Evolutionary conservation across 148 eudicot genomes (phyloP).

Genomic region (Vaccinium macrocarpon): DNA sequence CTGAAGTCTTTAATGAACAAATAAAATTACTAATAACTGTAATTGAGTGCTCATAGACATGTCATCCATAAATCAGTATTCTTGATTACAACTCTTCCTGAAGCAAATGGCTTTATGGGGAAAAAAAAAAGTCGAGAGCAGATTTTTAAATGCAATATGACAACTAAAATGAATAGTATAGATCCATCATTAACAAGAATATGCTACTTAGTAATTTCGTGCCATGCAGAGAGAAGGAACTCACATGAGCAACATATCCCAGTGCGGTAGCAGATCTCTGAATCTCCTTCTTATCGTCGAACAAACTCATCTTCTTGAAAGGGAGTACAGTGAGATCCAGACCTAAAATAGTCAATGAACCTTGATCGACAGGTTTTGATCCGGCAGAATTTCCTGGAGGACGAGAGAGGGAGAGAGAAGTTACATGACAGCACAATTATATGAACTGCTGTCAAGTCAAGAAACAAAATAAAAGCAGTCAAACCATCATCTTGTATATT

Average conservation of each 20-base stretch:
- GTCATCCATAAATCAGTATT: not conserved
- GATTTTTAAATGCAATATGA: not conserved
- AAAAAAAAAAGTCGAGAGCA: not conserved
- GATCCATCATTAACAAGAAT: not conserved
- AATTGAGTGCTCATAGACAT: not conserved
- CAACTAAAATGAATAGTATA: not conserved
- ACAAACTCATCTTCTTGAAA: slow-evolving; percentile 82
- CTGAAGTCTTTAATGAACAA: not conserved
- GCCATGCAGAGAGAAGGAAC: slow-evolving; percentile 32
- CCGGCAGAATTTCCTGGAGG: slow-evolving; percentile 63
- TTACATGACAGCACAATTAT: slow-evolving; percentile 8
- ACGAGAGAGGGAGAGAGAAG: slow-evolving; percentile 6
- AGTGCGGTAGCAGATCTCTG: slow-evolving; percentile 95
- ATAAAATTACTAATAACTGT: not conserved
- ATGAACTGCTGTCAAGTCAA: not conserved
- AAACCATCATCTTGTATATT: not conserved
- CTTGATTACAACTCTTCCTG: not conserved
- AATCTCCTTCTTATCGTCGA: slow-evolving; percentile 92
- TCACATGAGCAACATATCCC: slow-evolving; percentile 94
- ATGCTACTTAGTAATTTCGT: not conserved
- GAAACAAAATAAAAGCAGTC: not conserved
- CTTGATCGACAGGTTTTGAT: slow-evolving; percentile 52
- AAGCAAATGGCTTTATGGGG: not conserved
- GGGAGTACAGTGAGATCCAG: slow-evolving; percentile 78
- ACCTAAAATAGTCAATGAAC: slow-evolving; percentile 73